These are phyloP conservation scores for Colletotrichum lupini DNA, from an alignment of 2,329 filamentous ascomycete genomes.

Conservation along the genomic window DNA sequence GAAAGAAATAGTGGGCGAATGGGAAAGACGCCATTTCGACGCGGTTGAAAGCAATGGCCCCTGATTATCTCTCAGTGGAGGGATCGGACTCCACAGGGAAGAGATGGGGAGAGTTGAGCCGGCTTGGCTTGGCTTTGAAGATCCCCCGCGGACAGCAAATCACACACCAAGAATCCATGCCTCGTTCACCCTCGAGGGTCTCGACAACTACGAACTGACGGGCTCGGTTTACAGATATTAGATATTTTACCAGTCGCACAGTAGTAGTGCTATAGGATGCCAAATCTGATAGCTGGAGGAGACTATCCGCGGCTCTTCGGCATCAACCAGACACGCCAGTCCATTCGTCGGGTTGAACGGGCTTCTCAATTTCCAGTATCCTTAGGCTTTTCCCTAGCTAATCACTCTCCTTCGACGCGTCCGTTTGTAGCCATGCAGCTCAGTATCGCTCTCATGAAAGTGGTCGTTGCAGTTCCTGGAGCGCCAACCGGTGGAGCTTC, in stretches of 20 bases:
- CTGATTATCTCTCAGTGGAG: background rate
- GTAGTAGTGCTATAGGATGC: no score
- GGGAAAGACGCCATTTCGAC: conserved; percentile 8
- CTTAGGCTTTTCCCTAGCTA: background rate
- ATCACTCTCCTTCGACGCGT: background rate
- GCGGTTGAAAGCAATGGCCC: background rate
- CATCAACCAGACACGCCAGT: no score
- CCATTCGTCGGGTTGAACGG: background rate
- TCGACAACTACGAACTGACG: no score
- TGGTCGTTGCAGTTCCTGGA: background rate
- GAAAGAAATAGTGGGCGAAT: conserved; percentile 13
- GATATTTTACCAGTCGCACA: no score
- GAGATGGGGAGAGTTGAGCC: conserved; percentile 2
- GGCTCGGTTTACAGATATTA: no score
- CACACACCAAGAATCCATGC: background rate
- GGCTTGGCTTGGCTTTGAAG: conserved; percentile 23
- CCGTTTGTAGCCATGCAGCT: background rate
- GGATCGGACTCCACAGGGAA: conserved; percentile 21
- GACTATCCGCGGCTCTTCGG: no score
- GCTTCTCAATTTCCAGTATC: background rate
- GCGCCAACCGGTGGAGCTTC: background rate
- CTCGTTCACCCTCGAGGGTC: no score
- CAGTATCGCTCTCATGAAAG: background rate
- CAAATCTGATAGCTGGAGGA: no score
- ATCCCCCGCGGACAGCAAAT: conserved; percentile 2